A percentile compares a stretch with the other conserved stretches of the same genome.
These are phyloP conservation scores for Hypholoma sublateritium DNA, from an alignment of 768 basidiomycete species.

Conservation along the genomic window DNA sequence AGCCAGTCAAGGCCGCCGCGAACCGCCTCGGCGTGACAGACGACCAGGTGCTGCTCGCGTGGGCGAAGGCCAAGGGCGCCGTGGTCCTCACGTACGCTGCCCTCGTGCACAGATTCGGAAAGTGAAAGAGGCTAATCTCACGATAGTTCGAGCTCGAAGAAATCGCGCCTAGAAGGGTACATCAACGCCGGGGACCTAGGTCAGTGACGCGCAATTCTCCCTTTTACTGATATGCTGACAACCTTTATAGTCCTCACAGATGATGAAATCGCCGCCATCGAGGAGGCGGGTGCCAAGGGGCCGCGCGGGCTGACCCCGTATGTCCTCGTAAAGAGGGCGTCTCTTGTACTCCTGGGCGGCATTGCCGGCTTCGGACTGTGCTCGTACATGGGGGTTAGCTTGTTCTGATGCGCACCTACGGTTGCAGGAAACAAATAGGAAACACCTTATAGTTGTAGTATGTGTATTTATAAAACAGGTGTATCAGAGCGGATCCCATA, in stretches of 20 bases:
- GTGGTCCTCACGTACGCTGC: slow-evolving; percentile 56
- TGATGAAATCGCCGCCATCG: slow-evolving; percentile 54
- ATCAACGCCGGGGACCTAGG: slow-evolving; percentile 65
- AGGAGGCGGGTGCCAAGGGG: slow-evolving; percentile 52
- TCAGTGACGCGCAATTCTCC: slow-evolving; percentile 22
- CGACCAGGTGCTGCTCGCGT: slow-evolving; percentile 72
- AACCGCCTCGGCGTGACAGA: slow-evolving; percentile 46
- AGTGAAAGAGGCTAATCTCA: background rate
- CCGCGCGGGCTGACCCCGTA: slow-evolving; percentile 10
- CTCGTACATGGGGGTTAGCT: slow-evolving; percentile 7
- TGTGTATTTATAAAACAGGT: background rate
- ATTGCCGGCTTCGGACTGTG: slow-evolving; percentile 21
- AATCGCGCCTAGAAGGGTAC: slow-evolving; percentile 65
- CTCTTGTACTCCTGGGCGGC: slow-evolving; percentile 18
- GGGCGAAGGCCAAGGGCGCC: slow-evolving; percentile 68
- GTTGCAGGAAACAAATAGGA: background rate
- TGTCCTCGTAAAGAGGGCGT: slow-evolving; percentile 14
- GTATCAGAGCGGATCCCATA: slow-evolving; percentile 59
- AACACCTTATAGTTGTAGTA: background rate
- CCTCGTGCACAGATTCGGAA: background rate
- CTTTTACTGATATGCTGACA: background rate
- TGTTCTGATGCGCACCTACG: background rate
- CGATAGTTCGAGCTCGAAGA: slow-evolving; percentile 63
- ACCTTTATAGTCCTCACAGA: slow-evolving; percentile 41
- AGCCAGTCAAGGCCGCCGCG: slow-evolving; percentile 54